phyloP scores from a whole-genome alignment of 495 filamentous ascomycete genomes.

The Aspergillus nidulans region DNA sequence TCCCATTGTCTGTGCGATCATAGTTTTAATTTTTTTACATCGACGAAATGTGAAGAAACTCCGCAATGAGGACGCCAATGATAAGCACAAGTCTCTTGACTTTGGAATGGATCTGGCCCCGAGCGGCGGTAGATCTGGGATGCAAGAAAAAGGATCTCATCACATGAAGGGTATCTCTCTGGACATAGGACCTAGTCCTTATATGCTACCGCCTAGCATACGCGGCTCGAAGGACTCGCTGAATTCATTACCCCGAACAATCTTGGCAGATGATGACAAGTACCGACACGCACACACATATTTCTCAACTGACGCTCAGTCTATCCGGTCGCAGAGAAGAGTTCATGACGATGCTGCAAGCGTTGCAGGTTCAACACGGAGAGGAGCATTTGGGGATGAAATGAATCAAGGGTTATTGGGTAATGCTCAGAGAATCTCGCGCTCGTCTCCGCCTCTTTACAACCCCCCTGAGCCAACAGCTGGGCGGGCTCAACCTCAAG shows the following conservation, averaged over 20 bases:
- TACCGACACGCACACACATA: slow-evolving; percentile 70
- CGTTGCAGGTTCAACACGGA: slow-evolving; percentile 50
- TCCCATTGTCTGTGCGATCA: slow-evolving; percentile 63
- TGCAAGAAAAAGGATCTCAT: slow-evolving; percentile 42
- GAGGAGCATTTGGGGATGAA: slow-evolving; percentile 43
- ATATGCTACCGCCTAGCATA: slow-evolving; percentile 78
- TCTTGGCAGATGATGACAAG: slow-evolving; percentile 69
- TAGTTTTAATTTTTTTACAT: slow-evolving; percentile 72
- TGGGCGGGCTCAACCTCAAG: slow-evolving; percentile 12
- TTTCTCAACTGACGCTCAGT: slow-evolving; percentile 52
- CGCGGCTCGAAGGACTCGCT: slow-evolving; percentile 79
- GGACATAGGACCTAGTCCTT: slow-evolving; percentile 64
- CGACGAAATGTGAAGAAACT: slow-evolving; percentile 69
- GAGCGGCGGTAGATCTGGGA: slow-evolving; percentile 29
- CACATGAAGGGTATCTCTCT: slow-evolving; percentile 73
- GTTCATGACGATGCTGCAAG: slow-evolving; percentile 59
- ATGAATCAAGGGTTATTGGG: slow-evolving; percentile 57
- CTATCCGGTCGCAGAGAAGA: slow-evolving; percentile 49
- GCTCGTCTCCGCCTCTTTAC: slow-evolving; percentile 52
- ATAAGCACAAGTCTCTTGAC: slow-evolving; percentile 89
- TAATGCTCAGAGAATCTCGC: slow-evolving; percentile 63
- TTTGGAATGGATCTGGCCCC: slow-evolving; percentile 67
- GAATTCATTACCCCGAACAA: slow-evolving; percentile 72
- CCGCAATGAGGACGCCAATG: slow-evolving; percentile 72
- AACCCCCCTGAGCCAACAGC: slow-evolving; percentile 17